phyloP scores from a whole-genome alignment of 2,329 filamentous ascomycete genomes.

The Aspergillus cejpii region DNA sequence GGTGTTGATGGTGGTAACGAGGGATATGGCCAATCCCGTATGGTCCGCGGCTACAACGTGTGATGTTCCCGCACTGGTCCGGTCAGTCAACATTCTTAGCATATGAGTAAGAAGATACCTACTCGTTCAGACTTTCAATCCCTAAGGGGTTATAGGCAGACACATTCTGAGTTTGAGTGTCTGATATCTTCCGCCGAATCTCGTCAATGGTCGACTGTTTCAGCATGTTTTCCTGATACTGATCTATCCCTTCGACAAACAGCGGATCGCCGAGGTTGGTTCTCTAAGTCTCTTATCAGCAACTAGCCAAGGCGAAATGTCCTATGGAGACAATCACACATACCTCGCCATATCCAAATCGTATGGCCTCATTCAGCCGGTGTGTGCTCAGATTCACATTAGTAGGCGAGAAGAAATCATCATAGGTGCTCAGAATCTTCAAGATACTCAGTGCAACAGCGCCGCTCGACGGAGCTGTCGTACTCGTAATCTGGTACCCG shows the following conservation, averaged over 20 bases:
- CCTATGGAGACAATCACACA: neutral
- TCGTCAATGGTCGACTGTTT: slow-evolving; percentile 51
- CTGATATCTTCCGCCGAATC: slow-evolving; percentile 62
- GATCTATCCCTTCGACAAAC: slow-evolving; percentile 58
- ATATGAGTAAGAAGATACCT: slow-evolving; percentile 12
- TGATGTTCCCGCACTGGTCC: slow-evolving; percentile 45
- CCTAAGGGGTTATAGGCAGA: slow-evolving; percentile 65
- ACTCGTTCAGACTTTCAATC: slow-evolving; percentile 59
- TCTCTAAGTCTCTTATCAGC: slow-evolving; percentile 44
- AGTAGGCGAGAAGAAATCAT: slow-evolving; percentile 53
- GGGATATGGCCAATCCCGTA: slow-evolving; percentile 66
- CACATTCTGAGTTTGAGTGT: slow-evolving; percentile 63
- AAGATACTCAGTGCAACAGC: slow-evolving; percentile 67
- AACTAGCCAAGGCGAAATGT: neutral
- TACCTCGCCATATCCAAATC: slow-evolving; percentile 71
- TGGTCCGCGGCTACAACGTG: slow-evolving; percentile 59
- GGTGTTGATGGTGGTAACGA: slow-evolving; percentile 83
- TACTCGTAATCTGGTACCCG: slow-evolving; percentile 59
- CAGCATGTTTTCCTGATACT: slow-evolving; percentile 63
- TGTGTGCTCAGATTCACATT: slow-evolving; percentile 65
- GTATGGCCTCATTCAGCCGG: slow-evolving; percentile 77
- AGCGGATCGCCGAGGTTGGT: slow-evolving; percentile 74
- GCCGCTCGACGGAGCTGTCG: slow-evolving; percentile 70
- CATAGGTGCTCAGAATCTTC: slow-evolving; percentile 76
- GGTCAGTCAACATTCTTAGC: neutral